phyloP scores from a whole-genome alignment of 2,329 filamentous ascomycete species.

The Hypoxylon sp. region DNA sequence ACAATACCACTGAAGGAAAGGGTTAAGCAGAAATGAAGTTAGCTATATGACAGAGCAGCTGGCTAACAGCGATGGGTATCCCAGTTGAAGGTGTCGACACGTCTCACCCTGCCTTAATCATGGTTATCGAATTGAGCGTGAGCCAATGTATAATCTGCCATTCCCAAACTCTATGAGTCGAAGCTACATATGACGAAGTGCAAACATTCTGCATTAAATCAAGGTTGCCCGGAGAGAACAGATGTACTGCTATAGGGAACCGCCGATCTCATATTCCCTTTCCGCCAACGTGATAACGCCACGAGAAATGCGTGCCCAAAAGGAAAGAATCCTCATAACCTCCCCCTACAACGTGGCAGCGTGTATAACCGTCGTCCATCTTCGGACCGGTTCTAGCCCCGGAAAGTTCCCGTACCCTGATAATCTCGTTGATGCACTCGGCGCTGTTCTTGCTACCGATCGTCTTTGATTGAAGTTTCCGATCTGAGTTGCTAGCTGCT shows the following conservation, averaged over 20 bases:
- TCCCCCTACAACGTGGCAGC: slow-evolving; percentile 16
- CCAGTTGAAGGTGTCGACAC: too few relatives aligned
- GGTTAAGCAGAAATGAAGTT: too few relatives aligned
- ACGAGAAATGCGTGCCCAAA: background rate
- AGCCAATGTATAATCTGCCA: slow-evolving; percentile 5
- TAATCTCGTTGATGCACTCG: background rate
- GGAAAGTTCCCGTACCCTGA: slow-evolving; percentile 6
- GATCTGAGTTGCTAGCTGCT: background rate
- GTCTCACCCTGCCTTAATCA: background rate
- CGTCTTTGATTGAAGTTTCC: slow-evolving; percentile 5
- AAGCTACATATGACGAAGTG: background rate
- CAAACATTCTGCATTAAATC: background rate
- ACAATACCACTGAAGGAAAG: slow-evolving; percentile 53
- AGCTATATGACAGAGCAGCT: too few relatives aligned
- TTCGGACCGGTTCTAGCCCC: slow-evolving; percentile 20
- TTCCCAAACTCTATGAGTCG: background rate
- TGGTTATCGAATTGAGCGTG: slow-evolving; percentile 6
- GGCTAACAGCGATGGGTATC: too few relatives aligned
- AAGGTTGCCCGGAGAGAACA: background rate
- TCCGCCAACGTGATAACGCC: background rate
- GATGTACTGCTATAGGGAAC: background rate
- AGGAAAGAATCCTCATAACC: background rate
- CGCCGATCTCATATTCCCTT: background rate
- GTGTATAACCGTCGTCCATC: slow-evolving; percentile 17
- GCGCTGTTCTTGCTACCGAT: slow-evolving; percentile 8